Evolutionary conservation across 2,329 filamentous ascomycete species (phyloP).

Genomic region (Aspergillus sp.): DNA sequence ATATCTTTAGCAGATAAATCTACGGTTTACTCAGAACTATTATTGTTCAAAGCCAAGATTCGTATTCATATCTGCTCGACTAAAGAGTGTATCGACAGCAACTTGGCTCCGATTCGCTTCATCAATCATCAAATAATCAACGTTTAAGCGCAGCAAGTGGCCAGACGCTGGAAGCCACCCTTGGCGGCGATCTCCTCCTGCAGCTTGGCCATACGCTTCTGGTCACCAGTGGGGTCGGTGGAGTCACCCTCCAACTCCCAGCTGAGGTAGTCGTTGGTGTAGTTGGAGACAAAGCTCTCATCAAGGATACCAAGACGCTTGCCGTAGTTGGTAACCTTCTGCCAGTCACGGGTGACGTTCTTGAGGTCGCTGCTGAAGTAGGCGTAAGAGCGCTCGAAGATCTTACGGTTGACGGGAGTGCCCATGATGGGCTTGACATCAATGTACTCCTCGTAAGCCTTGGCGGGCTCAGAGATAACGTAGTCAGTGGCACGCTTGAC

Average conservation of each 20-base stretch:
- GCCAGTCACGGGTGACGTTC: constrained; percentile 71
- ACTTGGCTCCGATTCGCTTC: no score
- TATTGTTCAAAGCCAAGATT: no score
- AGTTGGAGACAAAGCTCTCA: constrained; percentile 64
- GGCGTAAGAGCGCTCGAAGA: constrained; percentile 72
- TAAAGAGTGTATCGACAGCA: no score
- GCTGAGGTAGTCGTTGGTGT: constrained; percentile 65
- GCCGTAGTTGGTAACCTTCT: constrained; percentile 71
- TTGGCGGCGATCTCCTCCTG: constrained; percentile 62
- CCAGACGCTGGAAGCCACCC: constrained; percentile 53
- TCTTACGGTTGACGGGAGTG: constrained; percentile 66
- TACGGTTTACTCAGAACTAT: no score
- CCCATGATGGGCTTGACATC: constrained; percentile 69
- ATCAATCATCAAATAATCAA: background rate
- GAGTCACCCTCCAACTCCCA: constrained; percentile 65
- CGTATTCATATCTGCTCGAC: no score
- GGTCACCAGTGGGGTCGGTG: constrained; percentile 63
- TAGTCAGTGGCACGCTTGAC: constrained; percentile 72
- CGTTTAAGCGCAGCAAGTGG: constrained; percentile 16
- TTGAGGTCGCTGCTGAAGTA: constrained; percentile 72
- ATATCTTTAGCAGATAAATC: no score
- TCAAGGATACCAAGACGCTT: constrained; percentile 66
- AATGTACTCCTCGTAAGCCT: constrained; percentile 64
- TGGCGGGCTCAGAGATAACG: constrained; percentile 59
- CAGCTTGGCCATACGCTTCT: constrained; percentile 67